Conservation (phyloP, 2,329 filamentous ascomycete species). For the Aureobasidium sp. region DNA sequence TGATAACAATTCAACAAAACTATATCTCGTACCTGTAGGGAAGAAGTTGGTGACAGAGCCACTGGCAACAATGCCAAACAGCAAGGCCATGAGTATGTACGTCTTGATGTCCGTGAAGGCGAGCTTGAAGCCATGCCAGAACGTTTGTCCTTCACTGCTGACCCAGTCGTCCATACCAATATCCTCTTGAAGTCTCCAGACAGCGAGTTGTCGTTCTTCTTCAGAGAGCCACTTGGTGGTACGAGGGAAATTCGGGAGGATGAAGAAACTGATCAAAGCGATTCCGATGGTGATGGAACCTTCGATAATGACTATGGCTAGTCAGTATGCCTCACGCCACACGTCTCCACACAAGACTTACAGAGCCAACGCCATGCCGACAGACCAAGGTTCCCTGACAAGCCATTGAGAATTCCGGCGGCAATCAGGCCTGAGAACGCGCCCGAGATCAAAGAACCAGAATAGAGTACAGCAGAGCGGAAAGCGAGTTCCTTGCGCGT, state of each 20-base stretch:
- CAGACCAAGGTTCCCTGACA: slow-evolving; percentile 28
- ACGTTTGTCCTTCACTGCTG: slow-evolving; percentile 25
- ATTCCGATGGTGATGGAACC: slow-evolving; percentile 32
- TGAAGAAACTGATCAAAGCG: slow-evolving; percentile 28
- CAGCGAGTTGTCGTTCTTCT: slow-evolving; percentile 27
- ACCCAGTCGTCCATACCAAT: slow-evolving; percentile 27
- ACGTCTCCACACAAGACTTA: not conserved
- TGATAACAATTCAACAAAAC: not conserved
- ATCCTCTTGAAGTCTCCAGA: slow-evolving; percentile 29
- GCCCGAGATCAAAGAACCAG: slow-evolving; percentile 42
- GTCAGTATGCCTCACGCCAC: not conserved
- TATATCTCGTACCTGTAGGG: slow-evolving; percentile 20
- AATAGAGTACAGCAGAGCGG: slow-evolving; percentile 48
- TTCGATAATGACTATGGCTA: slow-evolving; percentile 29
- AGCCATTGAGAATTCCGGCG: slow-evolving; percentile 42
- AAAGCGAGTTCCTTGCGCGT: slow-evolving; percentile 46
- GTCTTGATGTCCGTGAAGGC: slow-evolving; percentile 30
- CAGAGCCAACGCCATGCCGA: slow-evolving; percentile 32
- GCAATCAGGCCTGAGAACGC: slow-evolving; percentile 51
- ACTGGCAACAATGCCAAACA: slow-evolving; percentile 31
- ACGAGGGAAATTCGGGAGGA: slow-evolving; percentile 33
- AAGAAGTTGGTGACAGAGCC: slow-evolving; percentile 30
- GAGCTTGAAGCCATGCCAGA: slow-evolving; percentile 29
- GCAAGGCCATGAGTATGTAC: slow-evolving; percentile 31
- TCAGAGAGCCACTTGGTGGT: slow-evolving; percentile 28